Evolutionary conservation across 495 filamentous ascomycete species (phyloP).

Genomic region (Aspergillus indologenus): DNA sequence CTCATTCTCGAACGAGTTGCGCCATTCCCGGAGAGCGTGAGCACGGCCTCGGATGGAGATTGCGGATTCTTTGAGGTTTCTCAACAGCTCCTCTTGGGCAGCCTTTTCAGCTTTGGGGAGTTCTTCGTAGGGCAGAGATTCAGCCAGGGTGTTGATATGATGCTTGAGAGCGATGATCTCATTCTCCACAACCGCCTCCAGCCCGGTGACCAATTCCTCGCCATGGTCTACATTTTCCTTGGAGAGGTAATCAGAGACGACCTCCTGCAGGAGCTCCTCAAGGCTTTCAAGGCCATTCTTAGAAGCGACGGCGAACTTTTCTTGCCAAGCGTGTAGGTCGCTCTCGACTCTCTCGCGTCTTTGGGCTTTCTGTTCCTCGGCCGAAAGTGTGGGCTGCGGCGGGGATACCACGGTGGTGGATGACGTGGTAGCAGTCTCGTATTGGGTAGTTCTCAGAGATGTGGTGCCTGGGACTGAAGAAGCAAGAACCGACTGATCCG

Average conservation of each 20-base stretch:
- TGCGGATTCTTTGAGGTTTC: constrained; percentile 69
- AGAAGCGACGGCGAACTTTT: constrained; percentile 77
- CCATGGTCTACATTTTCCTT: constrained; percentile 65
- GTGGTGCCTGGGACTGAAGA: constrained; percentile 16
- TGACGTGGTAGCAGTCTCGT: constrained; percentile 23
- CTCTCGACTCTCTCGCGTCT: constrained; percentile 66
- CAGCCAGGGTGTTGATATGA: constrained; percentile 61
- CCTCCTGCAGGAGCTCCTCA: constrained; percentile 66
- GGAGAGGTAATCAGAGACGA: constrained; percentile 68
- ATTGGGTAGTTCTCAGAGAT: constrained; percentile 18
- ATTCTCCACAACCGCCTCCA: constrained; percentile 61
- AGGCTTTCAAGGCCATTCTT: constrained; percentile 76
- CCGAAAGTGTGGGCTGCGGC: constrained; percentile 26
- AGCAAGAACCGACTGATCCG: constrained; percentile 26
- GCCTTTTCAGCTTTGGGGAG: constrained; percentile 51
- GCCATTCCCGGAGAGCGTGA: constrained; percentile 77
- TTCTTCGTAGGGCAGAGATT: constrained; percentile 50
- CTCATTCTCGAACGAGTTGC: constrained; percentile 66
- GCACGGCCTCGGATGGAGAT: constrained; percentile 75
- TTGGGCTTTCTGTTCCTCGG: constrained; percentile 47
- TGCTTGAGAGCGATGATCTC: constrained; percentile 65
- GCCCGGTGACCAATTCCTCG: constrained; percentile 59
- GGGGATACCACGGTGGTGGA: constrained; percentile 23
- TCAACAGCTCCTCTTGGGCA: constrained; percentile 59
- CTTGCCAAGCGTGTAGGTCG: constrained; percentile 79